phyloP scores from a whole-genome alignment of 495 filamentous ascomycete genomes.

The Monascus purpureus region DNA sequence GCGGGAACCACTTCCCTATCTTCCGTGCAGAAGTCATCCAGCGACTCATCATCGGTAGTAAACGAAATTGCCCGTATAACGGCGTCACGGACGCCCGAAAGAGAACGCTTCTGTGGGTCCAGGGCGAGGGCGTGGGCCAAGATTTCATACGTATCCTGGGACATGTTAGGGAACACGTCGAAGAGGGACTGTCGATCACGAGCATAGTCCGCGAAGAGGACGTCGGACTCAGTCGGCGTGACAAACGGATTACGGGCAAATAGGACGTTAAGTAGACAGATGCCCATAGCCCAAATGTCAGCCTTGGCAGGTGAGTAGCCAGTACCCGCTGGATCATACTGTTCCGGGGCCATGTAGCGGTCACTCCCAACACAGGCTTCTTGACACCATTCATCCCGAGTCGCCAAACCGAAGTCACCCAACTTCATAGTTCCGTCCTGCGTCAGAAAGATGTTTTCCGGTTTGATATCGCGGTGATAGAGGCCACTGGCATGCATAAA shows the following conservation, averaged over 20 bases:
- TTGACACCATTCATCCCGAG: slow-evolving; percentile 70
- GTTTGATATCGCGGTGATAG: slow-evolving; percentile 98
- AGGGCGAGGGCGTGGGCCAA: slow-evolving; percentile 75
- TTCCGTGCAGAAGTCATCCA: slow-evolving; percentile 89
- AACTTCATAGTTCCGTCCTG: slow-evolving; percentile 83
- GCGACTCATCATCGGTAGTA: slow-evolving; percentile 79
- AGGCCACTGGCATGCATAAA: slow-evolving; percentile 83
- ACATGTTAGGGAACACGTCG: slow-evolving; percentile 97
- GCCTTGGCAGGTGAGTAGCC: slow-evolving; percentile 91
- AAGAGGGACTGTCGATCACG: slow-evolving; percentile 88
- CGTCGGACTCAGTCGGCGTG: slow-evolving; percentile 70
- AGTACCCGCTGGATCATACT: slow-evolving; percentile 71
- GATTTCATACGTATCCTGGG: slow-evolving; percentile 91
- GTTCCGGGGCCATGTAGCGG: slow-evolving; percentile 97
- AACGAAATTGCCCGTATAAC: slow-evolving; percentile 73
- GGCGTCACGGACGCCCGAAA: slow-evolving; percentile 59
- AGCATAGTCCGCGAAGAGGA: slow-evolving; percentile 82
- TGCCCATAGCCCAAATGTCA: slow-evolving; percentile 91
- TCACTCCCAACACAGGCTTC: slow-evolving; percentile 92
- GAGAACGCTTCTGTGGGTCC: slow-evolving; percentile 78
- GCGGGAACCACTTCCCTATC: slow-evolving; percentile 58
- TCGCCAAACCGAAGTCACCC: slow-evolving; percentile 89
- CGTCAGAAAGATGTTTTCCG: slow-evolving; percentile 94
- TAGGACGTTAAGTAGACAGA: slow-evolving; percentile 89
- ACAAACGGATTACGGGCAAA: slow-evolving; percentile 94